Base-by-base conservation (phyloP, 2,329 filamentous ascomycete genomes). In the Didymella pinodella region DNA sequence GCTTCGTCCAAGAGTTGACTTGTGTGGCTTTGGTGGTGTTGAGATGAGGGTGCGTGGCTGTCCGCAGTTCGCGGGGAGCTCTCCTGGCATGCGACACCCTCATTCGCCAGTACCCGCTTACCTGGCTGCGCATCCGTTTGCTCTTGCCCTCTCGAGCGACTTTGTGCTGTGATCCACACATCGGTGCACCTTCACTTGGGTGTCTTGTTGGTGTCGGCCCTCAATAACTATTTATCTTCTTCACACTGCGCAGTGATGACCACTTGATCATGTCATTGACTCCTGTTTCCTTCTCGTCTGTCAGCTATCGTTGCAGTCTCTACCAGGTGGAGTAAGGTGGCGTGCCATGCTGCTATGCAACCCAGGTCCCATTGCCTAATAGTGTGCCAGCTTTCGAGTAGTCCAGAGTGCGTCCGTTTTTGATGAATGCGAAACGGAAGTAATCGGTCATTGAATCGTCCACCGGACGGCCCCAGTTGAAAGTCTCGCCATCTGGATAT, bases 391-490 rank as follows among this genome's bases (percentile, higher is more conserved):
- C 65, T 29, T 68, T 67, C 0, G 73, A 74, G 55, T 74, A 77
- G 57, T 77, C 75, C 49, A 73, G 36, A 16, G 74, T 68, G 16
- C 61, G 56, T 10, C 69, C 70, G 31, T 59, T 59, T 48, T 48
- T 69, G 43, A 77, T 56, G 62, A 71, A 74, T 18, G 72, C 71
- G 65, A 77, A 74, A 18, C 77, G 64, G 34, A 79, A 69, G 53
- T 77, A 78, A 54, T 75, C 72, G n/a, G 70, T 66, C 18, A 67
- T 26, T 4, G 53, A 43, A 46, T 61, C 43, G 3, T 66, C 67
- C 18, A 60, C 72, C n/a, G 83, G 79, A 56, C 87, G 80, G 3
- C n/a, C 48, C 73, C 71, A 75, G 44, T 65, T 48, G 41, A 73
- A 75, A 6, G 34, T 38, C 12, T 41, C 52, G 6, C 53, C 61